Evolutionary conservation across 2,329 filamentous ascomycete species (phyloP).

Genomic region (Lachnellula occidentalis): DNA sequence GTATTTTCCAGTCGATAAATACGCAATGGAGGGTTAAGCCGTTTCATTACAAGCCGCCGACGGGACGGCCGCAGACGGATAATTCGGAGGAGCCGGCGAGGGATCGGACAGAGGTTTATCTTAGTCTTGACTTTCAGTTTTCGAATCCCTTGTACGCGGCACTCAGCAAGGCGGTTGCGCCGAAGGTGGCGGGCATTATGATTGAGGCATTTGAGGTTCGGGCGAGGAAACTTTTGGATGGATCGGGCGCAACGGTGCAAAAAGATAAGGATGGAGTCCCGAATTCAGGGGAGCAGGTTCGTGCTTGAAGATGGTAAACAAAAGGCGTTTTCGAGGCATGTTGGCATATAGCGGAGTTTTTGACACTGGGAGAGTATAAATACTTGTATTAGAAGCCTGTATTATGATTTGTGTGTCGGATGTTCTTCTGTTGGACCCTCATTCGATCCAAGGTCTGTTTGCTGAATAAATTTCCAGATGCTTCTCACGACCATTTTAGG

Average conservation of each 20-base stretch:
- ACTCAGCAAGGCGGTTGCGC: slow-evolving; percentile 74
- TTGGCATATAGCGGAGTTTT: slow-evolving; percentile 37
- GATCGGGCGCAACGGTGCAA: slow-evolving; percentile 13
- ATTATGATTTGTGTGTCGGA: not conserved
- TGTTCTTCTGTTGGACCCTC: not conserved
- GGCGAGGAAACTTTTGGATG: slow-evolving; percentile 53
- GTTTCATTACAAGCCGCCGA: slow-evolving; percentile 40
- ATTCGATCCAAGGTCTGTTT: no score
- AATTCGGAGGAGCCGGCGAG: slow-evolving; percentile 25
- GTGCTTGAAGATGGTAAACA: not conserved
- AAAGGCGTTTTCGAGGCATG: not conserved
- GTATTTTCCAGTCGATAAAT: slow-evolving; percentile 61
- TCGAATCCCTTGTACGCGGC: slow-evolving; percentile 82
- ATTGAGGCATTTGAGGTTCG: slow-evolving; percentile 87
- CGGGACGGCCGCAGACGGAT: slow-evolving; percentile 30
- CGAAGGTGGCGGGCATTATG: slow-evolving; percentile 82
- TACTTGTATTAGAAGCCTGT: not conserved
- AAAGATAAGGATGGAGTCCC: slow-evolving; percentile 1
- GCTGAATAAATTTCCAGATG: no score
- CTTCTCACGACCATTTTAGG: no score
- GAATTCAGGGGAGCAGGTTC: slow-evolving; percentile 5
- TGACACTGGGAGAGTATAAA: slow-evolving; percentile 25
- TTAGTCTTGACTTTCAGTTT: slow-evolving; percentile 79
- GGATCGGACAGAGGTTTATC: slow-evolving; percentile 63
- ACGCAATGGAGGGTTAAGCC: slow-evolving; percentile 64